phyloP scores from a whole-genome alignment of 352 stramenopile genomes.

The Phytophthora brassicae region DNA sequence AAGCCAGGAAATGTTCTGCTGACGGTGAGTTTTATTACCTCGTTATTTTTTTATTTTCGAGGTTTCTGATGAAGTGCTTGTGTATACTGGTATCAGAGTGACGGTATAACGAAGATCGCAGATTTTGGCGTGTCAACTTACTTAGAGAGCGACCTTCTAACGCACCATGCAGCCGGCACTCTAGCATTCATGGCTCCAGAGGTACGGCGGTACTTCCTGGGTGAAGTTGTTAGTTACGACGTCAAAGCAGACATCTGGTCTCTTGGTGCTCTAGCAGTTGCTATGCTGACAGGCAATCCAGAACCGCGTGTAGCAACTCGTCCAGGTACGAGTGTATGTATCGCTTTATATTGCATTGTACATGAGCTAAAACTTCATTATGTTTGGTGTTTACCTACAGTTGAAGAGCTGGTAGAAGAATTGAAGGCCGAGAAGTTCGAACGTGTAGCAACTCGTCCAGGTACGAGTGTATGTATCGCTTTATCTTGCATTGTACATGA shows the following conservation, averaged over 20 bases:
- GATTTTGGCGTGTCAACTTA: constrained; percentile 86
- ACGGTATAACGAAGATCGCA: constrained; percentile 70
- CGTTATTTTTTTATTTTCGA: not conserved
- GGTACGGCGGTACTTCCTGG: constrained; percentile 72
- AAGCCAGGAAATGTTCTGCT: constrained; percentile 80
- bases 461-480: not conserved
- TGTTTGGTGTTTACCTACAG: constrained; percentile 23
- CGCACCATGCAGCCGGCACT: constrained; percentile 72
- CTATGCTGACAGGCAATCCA: constrained; percentile 63
- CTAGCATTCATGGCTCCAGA: constrained; percentile 84
- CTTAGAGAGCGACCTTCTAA: constrained; percentile 71
- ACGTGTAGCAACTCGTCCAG: constrained; percentile 60
- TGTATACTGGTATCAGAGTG: constrained; percentile 35
- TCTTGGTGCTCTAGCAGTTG: constrained; percentile 69
- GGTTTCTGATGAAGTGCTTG: not conserved
- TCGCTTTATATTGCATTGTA: not conserved
- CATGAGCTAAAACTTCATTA: not conserved
- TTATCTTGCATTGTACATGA: not conserved
- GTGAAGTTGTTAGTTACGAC: constrained; percentile 71
- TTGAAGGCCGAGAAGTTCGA: constrained; percentile 33
- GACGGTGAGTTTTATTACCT: constrained; percentile 37
- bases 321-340: constrained; percentile 16
- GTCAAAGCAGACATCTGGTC: constrained; percentile 77
- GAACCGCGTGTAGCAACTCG: constrained; percentile 72
- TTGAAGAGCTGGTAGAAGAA: constrained; percentile 62